Conservation (phyloP, 495 filamentous ascomycete genomes). For the Penicillium nucicola region DNA sequence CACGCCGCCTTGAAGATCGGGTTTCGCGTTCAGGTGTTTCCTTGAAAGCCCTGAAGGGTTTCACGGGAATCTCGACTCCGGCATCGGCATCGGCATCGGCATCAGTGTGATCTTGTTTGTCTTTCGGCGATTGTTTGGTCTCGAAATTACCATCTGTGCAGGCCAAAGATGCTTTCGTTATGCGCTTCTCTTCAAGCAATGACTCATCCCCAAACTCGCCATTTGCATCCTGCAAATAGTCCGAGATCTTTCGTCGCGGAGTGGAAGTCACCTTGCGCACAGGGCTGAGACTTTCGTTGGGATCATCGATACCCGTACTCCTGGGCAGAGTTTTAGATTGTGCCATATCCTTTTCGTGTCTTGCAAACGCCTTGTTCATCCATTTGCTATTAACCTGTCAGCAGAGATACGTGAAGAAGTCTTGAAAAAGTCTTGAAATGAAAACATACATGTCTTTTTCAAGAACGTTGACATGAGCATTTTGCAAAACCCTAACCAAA, state of each 20-base stretch:
- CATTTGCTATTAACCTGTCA: slow-evolving; percentile 24
- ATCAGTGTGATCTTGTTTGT: not conserved
- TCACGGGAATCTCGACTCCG: slow-evolving; percentile 31
- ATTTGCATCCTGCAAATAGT: slow-evolving; percentile 25
- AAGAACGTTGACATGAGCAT: slow-evolving; percentile 5
- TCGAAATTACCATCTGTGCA: not conserved
- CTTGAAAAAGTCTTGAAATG: no score
- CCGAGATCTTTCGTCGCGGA: slow-evolving; percentile 29
- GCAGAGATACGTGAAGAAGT: not conserved
- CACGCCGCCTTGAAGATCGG: slow-evolving; percentile 30
- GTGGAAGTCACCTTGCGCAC: not conserved
- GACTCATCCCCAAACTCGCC: slow-evolving; percentile 1
- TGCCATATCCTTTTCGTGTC: slow-evolving; percentile 7
- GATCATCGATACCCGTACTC: slow-evolving; percentile 1
- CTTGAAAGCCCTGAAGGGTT: slow-evolving; percentile 9
- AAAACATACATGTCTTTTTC: slow-evolving; percentile 22
- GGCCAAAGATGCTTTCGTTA: not conserved
- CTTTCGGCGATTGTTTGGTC: not conserved
- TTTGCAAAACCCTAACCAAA: slow-evolving; percentile 15
- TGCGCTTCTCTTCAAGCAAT: not conserved
- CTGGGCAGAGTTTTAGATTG: slow-evolving; percentile 9
- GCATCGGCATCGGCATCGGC: not conserved
- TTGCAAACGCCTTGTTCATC: slow-evolving; percentile 38
- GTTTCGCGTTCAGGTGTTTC: slow-evolving; percentile 20
- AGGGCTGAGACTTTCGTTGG: not conserved